Base-by-base conservation (phyloP, 2,329 filamentous ascomycete species). In the Diaporthe australafricana region DNA sequence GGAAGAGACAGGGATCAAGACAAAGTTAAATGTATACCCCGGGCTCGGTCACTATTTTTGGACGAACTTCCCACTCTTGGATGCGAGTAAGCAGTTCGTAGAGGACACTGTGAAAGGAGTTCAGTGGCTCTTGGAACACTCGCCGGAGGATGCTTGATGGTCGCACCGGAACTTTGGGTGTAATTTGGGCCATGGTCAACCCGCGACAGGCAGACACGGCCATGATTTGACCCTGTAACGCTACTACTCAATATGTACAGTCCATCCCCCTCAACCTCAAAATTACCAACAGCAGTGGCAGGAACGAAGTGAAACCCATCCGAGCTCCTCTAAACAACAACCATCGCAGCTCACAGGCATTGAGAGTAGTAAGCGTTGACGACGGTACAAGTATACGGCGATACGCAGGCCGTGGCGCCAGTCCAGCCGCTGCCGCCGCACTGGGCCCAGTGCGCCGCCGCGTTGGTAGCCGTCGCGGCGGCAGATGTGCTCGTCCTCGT, bases 381-480 rank as follows among this genome's bases (percentile, higher is more conserved):
- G 81, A 5, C 86, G 80, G 70, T 81, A 82, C 75, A 86, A 84
- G 78, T 87, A 83, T 12, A 87, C 82, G 65, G 85, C 81, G 32
- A 76, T 76, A 40, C 79, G 79, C 5, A 80, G 78, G 72, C 86
- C 1, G 73, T 74, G 82, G 5, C 84, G 70, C 74, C 74, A 7
- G 70, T 69, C 55, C 55, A 75, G 0, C 74, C 45, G 0, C 2
- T n/a, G 7, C 74, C 74, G 12, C 74, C 74, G 22, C 72, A 73
- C 63, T 76, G 74, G 3, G 27, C 63, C 52, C 66, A 76, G 38
- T 68, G 32, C 14, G 53, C 22, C 50, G 71, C 62, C 0, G 65
- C 32, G 14, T 45, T 32, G 14, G 47, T 74, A 6, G 67, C 30
- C 17, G 60, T 45, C 20, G 62, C 22, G 16, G 71, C 48, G 12